phyloP scores from a whole-genome alignment of 2,329 filamentous ascomycete genomes.

The Lachnellula occidentalis region DNA sequence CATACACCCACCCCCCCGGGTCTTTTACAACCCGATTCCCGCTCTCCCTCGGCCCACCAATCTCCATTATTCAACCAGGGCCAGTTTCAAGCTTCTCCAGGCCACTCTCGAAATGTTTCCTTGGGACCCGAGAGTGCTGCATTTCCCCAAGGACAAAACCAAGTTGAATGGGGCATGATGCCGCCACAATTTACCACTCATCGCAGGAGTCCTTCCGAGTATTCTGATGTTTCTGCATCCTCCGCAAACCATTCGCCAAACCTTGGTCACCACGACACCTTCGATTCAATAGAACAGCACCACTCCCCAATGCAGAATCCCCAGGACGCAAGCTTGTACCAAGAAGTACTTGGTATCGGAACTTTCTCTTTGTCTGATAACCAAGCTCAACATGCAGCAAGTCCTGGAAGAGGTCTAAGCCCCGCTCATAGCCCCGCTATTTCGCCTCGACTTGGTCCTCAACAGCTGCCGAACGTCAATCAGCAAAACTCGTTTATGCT shows the following conservation, averaged over 20 bases:
- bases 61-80: slow-evolving; percentile 29
- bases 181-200: slow-evolving; percentile 69
- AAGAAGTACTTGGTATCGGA: slow-evolving; percentile 71
- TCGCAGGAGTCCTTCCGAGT: slow-evolving; percentile 81
- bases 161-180: slow-evolving; percentile 53
- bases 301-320: slow-evolving; percentile 77
- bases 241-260: slow-evolving; percentile 82
- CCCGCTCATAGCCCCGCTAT: slow-evolving; percentile 71
- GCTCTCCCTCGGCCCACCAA: slow-evolving; percentile 31
- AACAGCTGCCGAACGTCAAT: slow-evolving; percentile 47
- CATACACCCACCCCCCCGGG: slow-evolving; percentile 27
- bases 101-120: slow-evolving; percentile 30
- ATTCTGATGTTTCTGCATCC: slow-evolving; percentile 83
- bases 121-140: slow-evolving; percentile 34
- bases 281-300: slow-evolving; percentile 64
- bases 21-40: slow-evolving; percentile 26
- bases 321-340: slow-evolving; percentile 66
- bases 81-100: slow-evolving; percentile 28
- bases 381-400: slow-evolving; percentile 46
- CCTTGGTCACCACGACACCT: slow-evolving; percentile 69
- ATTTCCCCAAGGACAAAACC: slow-evolving; percentile 45
- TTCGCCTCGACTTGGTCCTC: slow-evolving; percentile 54
- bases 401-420: slow-evolving; percentile 68
- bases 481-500: slow-evolving; percentile 42
- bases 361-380: slow-evolving; percentile 75